Evolutionary conservation across 805 yeast species (phyloP).

Genomic region (Torulaspora quercuum): DNA sequence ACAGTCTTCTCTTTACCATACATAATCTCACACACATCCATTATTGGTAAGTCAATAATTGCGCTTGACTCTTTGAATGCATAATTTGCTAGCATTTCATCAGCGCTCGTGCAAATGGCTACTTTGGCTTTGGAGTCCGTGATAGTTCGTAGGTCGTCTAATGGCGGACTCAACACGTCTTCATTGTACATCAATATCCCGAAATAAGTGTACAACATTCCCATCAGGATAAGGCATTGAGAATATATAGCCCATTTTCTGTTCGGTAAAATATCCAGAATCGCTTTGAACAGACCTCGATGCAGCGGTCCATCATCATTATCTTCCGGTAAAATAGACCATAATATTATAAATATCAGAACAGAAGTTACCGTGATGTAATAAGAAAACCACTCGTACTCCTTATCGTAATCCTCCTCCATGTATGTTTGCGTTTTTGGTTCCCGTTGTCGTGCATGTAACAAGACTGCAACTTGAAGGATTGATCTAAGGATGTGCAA

Average conservation of each 20-base stretch:
- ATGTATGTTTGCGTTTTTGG: constrained; percentile 1
- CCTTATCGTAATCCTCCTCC: constrained; percentile 36
- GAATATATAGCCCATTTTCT: constrained; percentile 87
- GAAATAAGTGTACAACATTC: constrained; percentile 68
- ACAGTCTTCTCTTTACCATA: constrained; percentile 37
- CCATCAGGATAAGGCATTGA: constrained; percentile 66
- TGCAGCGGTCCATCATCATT: constrained; percentile 9
- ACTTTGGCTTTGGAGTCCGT: constrained; percentile 60
- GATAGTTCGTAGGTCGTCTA: constrained; percentile 59
- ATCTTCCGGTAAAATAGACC: constrained; percentile 66
- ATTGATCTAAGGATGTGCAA: too few relatives aligned
- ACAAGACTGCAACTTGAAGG: too few relatives aligned
- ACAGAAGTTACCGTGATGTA: constrained; percentile 63
- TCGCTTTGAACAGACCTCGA: constrained; percentile 33
- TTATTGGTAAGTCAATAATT: constrained; percentile 79
- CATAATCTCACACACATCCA: constrained; percentile 61
- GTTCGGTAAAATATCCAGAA: constrained; percentile 73
- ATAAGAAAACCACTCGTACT: constrained; percentile 84
- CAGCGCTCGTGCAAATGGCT: constrained; percentile 23
- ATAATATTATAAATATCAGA: constrained; percentile 54
- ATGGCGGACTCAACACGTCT: constrained; percentile 63
- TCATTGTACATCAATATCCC: constrained; percentile 68
- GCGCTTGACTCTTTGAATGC: constrained; percentile 69
- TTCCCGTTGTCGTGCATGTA: too few relatives aligned
- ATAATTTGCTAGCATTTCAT: constrained; percentile 33